These are phyloP conservation scores for Suhomyces atakaporum DNA, from an alignment of 1,139 yeast genomes.

Conservation along the genomic window DNA sequence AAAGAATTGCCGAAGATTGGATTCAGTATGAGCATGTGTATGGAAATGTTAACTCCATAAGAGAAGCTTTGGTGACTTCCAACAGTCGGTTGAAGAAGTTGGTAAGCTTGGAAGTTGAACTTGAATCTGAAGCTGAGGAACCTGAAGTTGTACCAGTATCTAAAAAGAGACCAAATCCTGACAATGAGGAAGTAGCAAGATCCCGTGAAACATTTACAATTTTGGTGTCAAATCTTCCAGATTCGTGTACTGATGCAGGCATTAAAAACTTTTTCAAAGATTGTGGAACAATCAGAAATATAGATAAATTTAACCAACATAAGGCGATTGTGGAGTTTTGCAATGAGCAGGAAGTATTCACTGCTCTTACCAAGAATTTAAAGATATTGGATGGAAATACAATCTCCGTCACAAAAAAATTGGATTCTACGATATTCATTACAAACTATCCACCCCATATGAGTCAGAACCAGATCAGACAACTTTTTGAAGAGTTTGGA, in stretches of 20 bases:
- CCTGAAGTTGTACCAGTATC: background rate
- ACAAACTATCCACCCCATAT: slow-evolving; percentile 71
- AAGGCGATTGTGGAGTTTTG: slow-evolving; percentile 59
- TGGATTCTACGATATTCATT: slow-evolving; percentile 59
- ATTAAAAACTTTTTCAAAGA: slow-evolving; percentile 52
- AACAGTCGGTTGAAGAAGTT: slow-evolving; percentile 10
- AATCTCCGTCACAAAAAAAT: slow-evolving; percentile 48
- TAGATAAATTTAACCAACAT: slow-evolving; percentile 30
- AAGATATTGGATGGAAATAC: slow-evolving; percentile 47
- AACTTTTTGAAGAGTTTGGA: slow-evolving; percentile 49
- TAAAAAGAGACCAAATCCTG: slow-evolving; percentile 1
- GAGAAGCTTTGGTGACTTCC: slow-evolving; percentile 9
- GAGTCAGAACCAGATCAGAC: slow-evolving; percentile 40
- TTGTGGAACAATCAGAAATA: slow-evolving; percentile 53
- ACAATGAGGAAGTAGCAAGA: slow-evolving; percentile 24
- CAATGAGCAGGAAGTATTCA: slow-evolving; percentile 48
- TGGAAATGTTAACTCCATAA: slow-evolving; percentile 26
- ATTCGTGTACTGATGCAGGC: slow-evolving; percentile 28
- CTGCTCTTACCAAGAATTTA: slow-evolving; percentile 62
- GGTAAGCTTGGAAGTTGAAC: slow-evolving; percentile 1
- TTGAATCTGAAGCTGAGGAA: slow-evolving; percentile 1
- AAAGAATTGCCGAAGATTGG: slow-evolving; percentile 50
- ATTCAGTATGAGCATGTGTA: slow-evolving; percentile 37
- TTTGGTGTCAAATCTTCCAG: slow-evolving; percentile 45
- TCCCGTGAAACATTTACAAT: slow-evolving; percentile 61